phyloP scores from a whole-genome alignment of 2,329 filamentous ascomycete species.

The Aspergillus carbonarius region DNA sequence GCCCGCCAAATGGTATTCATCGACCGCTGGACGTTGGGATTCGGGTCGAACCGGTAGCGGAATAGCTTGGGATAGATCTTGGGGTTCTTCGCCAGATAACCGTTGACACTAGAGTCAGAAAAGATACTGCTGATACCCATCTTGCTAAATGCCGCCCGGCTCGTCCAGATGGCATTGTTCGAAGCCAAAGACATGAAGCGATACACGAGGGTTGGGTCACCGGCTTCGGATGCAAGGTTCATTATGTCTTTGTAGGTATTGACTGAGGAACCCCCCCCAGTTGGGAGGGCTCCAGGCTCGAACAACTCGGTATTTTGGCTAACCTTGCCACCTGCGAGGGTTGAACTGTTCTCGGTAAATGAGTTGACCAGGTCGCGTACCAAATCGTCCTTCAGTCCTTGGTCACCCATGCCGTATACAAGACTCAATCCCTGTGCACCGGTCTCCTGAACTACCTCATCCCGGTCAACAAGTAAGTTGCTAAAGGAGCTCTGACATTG shows the following conservation, averaged over 20 bases:
- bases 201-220: slow-evolving; percentile 94
- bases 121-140: slow-evolving; percentile 92
- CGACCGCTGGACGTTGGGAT: slow-evolving; percentile 84
- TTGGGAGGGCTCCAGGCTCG: slow-evolving; percentile 84
- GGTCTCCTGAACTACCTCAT: slow-evolving; percentile 94
- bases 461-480: slow-evolving; percentile 78
- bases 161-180: slow-evolving; percentile 95
- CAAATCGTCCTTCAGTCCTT: slow-evolving; percentile 74
- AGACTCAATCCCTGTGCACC: slow-evolving; percentile 87
- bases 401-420: slow-evolving; percentile 90
- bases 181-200: slow-evolving; percentile 97
- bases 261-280: slow-evolving; percentile 82
- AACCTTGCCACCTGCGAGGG: slow-evolving; percentile 71
- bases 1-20: slow-evolving; percentile 99
- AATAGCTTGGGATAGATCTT: slow-evolving; percentile 95
- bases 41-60: slow-evolving; percentile 92
- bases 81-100: slow-evolving; percentile 73
- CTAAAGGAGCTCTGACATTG: slow-evolving; percentile 87
- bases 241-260: slow-evolving; percentile 99
- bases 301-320: slow-evolving; percentile 90
- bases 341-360: slow-evolving; percentile 68
- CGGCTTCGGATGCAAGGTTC: slow-evolving; percentile 90
- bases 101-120: slow-evolving; percentile 71
- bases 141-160: slow-evolving; percentile 90
- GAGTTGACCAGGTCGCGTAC: slow-evolving; percentile 84